A percentile compares a stretch with the other conserved stretches of the same genome.
Conservation (phyloP, 169 alveolate genomes). For the Plasmodium vivax region DNA sequence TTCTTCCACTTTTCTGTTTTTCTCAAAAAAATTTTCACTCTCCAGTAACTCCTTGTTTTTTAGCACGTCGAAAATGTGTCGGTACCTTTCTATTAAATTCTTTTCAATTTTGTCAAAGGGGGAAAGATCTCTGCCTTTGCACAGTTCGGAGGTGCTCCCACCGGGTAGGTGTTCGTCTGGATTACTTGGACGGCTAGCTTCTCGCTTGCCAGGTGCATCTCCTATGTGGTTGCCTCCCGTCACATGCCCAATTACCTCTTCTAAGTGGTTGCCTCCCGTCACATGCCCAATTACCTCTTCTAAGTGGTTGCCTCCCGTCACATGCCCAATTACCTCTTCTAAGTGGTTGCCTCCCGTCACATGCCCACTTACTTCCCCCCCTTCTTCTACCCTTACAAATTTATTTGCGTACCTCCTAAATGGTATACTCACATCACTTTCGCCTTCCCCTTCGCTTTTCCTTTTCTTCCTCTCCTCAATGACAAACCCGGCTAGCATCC, state of each 20-base stretch:
- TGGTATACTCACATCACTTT: slow-evolving; percentile 72
- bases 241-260: neutral
- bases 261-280: neutral
- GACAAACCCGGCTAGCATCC: slow-evolving; percentile 79
- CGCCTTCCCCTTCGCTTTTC: slow-evolving; percentile 75
- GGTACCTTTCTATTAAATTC: slow-evolving; percentile 37
- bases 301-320: neutral
- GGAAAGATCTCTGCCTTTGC: slow-evolving; percentile 2
- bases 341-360: neutral
- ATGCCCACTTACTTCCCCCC: neutral
- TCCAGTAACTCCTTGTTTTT: slow-evolving; percentile 79
- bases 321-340: neutral
- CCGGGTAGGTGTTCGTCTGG: neutral
- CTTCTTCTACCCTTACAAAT: neutral
- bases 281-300: neutral
- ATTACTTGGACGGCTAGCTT: neutral
- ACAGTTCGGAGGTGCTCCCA: neutral
- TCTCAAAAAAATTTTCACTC: slow-evolving; percentile 57
- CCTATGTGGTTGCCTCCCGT: neutral
- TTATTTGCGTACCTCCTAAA: slow-evolving; percentile 48
- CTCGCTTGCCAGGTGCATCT: neutral
- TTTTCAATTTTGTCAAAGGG: slow-evolving; percentile 62
- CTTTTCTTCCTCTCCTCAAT: slow-evolving; percentile 58
- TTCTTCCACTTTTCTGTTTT: slow-evolving; percentile 65
- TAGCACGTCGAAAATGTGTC: slow-evolving; percentile 34